Conservation (phyloP, 179 eudicot species). For the Dionaea muscipula region DNA sequence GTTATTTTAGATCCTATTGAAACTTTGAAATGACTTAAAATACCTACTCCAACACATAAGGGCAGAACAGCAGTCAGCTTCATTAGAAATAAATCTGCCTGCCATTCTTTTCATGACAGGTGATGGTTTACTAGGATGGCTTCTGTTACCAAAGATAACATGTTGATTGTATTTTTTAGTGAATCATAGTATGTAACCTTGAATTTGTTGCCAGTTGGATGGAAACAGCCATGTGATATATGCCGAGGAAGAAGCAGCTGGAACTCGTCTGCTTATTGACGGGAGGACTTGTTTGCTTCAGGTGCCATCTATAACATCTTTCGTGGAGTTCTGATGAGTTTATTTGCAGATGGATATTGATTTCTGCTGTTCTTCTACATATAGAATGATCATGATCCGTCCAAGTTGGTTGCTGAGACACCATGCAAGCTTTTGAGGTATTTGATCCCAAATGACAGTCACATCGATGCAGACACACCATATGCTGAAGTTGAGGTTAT, state of each 20-base stretch:
- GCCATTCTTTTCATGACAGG: too few relatives aligned
- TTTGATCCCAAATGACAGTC: constrained; percentile 77
- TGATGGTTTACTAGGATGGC: too few relatives aligned
- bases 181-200: background rate
- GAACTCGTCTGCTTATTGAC: constrained; percentile 98
- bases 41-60: too few relatives aligned
- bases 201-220: constrained; percentile 49
- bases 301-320: constrained; percentile 25
- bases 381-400: constrained; percentile 98
- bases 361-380: constrained; percentile 8
- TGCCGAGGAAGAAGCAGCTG: constrained; percentile 99
- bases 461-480: constrained; percentile 91
- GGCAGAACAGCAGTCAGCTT: too few relatives aligned
- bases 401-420: constrained; percentile 93
- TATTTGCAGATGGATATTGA: constrained; percentile 9
- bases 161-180: background rate
- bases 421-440: constrained; percentile 93
- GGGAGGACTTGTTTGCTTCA: constrained; percentile 99
- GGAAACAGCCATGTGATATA: constrained; percentile 98
- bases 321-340: constrained; percentile 8
- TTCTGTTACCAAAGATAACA: background rate
- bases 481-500: constrained; percentile 99
- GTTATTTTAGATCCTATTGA: too few relatives aligned
- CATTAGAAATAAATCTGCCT: too few relatives aligned
- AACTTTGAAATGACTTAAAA: too few relatives aligned